phyloP scores from a whole-genome alignment of 805 yeast genomes.

The Hanseniaspora pseudoguilliermondii region DNA sequence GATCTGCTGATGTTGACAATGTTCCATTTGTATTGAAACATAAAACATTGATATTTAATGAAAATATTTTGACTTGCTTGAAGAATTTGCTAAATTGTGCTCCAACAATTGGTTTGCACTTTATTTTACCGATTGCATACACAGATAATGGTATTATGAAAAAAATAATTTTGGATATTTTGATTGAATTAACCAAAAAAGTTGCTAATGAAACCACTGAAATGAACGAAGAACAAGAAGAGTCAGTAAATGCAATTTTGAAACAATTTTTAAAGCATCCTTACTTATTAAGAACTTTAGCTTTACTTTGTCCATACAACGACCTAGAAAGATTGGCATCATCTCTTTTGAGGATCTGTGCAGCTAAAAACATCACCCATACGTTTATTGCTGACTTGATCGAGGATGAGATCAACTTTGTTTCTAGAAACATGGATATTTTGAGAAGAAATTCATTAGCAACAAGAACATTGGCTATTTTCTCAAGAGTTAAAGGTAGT shows the following conservation, averaged over 20 bases:
- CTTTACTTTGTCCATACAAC: slow-evolving; percentile 49
- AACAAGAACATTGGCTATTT: slow-evolving; percentile 59
- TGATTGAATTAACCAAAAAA: slow-evolving; percentile 46
- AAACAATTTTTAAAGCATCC: slow-evolving; percentile 28
- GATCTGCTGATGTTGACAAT: slow-evolving; percentile 26
- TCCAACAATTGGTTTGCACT: slow-evolving; percentile 61
- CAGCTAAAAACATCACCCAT: slow-evolving; percentile 32
- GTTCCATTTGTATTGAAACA: slow-evolving; percentile 34
- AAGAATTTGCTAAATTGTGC: slow-evolving; percentile 61
- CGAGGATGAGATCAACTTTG: slow-evolving; percentile 46
- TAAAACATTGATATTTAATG: slow-evolving; percentile 44
- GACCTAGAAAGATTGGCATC: slow-evolving; percentile 64
- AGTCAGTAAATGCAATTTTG: slow-evolving; percentile 25
- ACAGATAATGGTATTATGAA: slow-evolving; percentile 54
- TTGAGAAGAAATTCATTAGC: slow-evolving; percentile 73
- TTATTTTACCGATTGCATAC: slow-evolving; percentile 67
- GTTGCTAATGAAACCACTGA: slow-evolving; percentile 21
- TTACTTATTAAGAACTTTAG: slow-evolving; percentile 39
- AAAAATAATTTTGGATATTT: slow-evolving; percentile 63
- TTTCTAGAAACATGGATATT: slow-evolving; percentile 55
- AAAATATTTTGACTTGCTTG: slow-evolving; percentile 50
- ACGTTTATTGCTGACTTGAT: slow-evolving; percentile 43
- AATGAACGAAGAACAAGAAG: slow-evolving; percentile 22
- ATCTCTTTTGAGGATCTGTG: slow-evolving; percentile 45
- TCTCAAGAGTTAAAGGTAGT: slow-evolving; percentile 54